These are phyloP conservation scores for Cryptococcus depauperatus DNA, from an alignment of 1,284 basidiomycete species.

Conservation along the genomic window DNA sequence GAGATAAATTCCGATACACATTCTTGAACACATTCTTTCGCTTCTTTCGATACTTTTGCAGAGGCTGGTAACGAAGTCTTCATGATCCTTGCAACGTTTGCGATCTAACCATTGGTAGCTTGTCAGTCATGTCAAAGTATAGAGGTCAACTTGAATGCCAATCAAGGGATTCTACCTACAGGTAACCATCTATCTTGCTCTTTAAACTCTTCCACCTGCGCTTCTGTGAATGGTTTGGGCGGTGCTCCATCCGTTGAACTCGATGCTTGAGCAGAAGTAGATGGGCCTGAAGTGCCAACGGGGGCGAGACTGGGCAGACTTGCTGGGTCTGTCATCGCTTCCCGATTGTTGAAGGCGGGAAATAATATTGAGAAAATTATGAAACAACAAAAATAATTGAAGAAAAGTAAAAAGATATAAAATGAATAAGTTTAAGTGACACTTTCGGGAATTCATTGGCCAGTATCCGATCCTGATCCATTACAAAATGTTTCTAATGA, in stretches of 20 bases:
- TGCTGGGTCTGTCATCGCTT: constrained; percentile 5
- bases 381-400: too few species aligned
- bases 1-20: constrained; percentile 94
- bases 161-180: too few species aligned
- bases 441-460: too few species aligned
- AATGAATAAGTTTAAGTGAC: too few species aligned
- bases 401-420: too few species aligned
- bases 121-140: neutral
- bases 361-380: too few species aligned
- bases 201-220: constrained; percentile 82
- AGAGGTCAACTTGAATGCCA: neutral
- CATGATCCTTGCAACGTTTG: constrained; percentile 93
- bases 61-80: constrained; percentile 76
- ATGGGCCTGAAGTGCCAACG: constrained; percentile 5
- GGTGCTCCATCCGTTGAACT: constrained; percentile 2
- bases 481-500: too few species aligned
- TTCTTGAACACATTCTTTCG: constrained; percentile 93
- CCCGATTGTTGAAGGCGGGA: too few species aligned
- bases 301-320: constrained; percentile 14
- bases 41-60: constrained; percentile 95
- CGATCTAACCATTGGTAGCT: too few species aligned
- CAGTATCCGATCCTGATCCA: too few species aligned
- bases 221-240: constrained; percentile 59
- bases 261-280: too few species aligned
- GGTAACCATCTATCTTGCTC: constrained; percentile 88